A percentile compares a stretch with the other conserved stretches of the same genome.
Conservation (phyloP, 2,329 filamentous ascomycete genomes). For the Pestalotiopsis sp. region DNA sequence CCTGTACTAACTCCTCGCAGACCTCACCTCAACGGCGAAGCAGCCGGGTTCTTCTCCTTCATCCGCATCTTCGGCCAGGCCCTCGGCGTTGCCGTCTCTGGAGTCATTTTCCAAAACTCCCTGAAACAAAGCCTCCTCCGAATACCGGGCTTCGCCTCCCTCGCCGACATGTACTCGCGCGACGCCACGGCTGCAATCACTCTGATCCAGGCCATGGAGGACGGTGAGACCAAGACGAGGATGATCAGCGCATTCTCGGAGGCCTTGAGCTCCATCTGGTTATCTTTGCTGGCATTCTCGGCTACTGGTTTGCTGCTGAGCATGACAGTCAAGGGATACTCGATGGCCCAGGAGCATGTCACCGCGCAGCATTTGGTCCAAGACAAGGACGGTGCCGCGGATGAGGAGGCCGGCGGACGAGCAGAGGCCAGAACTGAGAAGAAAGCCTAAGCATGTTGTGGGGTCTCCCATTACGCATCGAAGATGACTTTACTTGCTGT, state of each 20-base stretch:
- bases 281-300: conserved; percentile 31
- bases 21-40: conserved; percentile 49
- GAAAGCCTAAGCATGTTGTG: background rate
- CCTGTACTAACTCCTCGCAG: background rate
- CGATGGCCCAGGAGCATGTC: conserved; percentile 14
- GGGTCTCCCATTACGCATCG: background rate
- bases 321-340: conserved; percentile 13
- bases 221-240: conserved; percentile 21
- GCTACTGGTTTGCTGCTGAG: conserved; percentile 24
- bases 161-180: conserved; percentile 43
- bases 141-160: conserved; percentile 1
- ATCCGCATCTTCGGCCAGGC: conserved; percentile 66
- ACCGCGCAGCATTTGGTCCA: conserved; percentile 11
- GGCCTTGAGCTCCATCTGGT: conserved; percentile 35
- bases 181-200: conserved; percentile 62
- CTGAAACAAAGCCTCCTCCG: background rate
- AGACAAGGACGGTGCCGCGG: background rate
- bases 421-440: background rate
- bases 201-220: conserved; percentile 57
- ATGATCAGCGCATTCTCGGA: conserved; percentile 37
- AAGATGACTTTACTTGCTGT: background rate
- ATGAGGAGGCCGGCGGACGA: background rate
- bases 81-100: conserved; percentile 67
- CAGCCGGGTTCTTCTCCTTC: conserved; percentile 69
- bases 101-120: conserved; percentile 70